phyloP scores from a whole-genome alignment of 768 basidiomycete genomes.

The Agaricus sinodeliciosus region DNA sequence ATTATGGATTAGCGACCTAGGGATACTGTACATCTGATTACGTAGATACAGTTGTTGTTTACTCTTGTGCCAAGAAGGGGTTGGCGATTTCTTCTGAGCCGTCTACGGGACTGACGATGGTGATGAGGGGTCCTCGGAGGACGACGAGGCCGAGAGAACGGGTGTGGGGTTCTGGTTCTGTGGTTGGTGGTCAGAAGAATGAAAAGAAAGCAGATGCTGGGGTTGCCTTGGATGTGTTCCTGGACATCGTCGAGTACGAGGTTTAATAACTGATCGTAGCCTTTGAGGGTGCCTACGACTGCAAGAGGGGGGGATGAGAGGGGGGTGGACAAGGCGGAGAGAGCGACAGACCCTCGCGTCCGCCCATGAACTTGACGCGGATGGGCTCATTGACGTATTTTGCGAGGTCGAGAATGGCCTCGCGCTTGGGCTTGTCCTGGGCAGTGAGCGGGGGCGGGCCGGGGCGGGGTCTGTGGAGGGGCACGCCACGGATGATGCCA shows the following conservation, averaged over 20 bases:
- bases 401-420: slow-evolving; percentile 91
- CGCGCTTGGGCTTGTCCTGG: slow-evolving; percentile 78
- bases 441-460: slow-evolving; percentile 25
- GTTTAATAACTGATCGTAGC: slow-evolving; percentile 93
- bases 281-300: slow-evolving; percentile 93
- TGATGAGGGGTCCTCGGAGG: slow-evolving; percentile 90
- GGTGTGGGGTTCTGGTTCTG: slow-evolving; percentile 59
- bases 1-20: slow-evolving; percentile 3
- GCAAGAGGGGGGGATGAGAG: slow-evolving; percentile 23
- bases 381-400: slow-evolving; percentile 93
- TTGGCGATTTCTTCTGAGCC: slow-evolving; percentile 93
- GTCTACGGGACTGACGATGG: slow-evolving; percentile 89
- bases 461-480: not conserved
- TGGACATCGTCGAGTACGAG: slow-evolving; percentile 95
- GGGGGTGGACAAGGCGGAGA: slow-evolving; percentile 3
- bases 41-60: not conserved
- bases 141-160: slow-evolving; percentile 81
- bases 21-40: not conserved
- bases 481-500: slow-evolving; percentile 35
- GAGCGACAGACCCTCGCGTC: slow-evolving; percentile 68
- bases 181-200: slow-evolving; percentile 4
- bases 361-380: slow-evolving; percentile 96
- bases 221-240: slow-evolving; percentile 69
- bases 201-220: not conserved
- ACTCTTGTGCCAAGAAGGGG: slow-evolving; percentile 75